These are phyloP conservation scores for Alternaria postmessia DNA, from an alignment of 2,329 filamentous ascomycete species.

Conservation along the genomic window DNA sequence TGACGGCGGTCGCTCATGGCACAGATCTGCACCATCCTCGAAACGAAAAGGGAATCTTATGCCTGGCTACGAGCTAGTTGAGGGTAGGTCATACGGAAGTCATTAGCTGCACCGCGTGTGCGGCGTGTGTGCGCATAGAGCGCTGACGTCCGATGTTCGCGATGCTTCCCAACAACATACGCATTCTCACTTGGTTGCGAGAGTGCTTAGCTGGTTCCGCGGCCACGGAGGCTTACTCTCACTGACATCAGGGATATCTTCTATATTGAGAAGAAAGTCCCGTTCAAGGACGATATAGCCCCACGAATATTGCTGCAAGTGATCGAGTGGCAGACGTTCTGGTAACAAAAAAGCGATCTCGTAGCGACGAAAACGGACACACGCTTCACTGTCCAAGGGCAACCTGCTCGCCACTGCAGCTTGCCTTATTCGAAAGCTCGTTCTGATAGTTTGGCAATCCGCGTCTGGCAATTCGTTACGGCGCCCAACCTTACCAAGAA, in stretches of 20 bases:
- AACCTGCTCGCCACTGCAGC: neutral
- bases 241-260: rapidly evolving
- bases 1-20: neutral
- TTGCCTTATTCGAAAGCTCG: too few species aligned
- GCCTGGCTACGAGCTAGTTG: neutral
- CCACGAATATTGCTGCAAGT: neutral
- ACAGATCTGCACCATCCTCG: neutral
- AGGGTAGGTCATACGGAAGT: neutral
- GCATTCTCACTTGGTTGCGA: neutral
- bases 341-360: neutral
- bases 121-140: conserved; percentile 1
- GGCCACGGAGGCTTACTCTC: neutral
- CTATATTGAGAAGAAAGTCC: neutral
- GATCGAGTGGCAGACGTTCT: neutral
- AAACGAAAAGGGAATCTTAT: neutral
- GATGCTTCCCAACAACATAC: conserved; percentile 4
- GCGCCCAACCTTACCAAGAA: neutral
- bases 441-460: neutral
- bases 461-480: neutral
- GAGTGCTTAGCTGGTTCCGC: neutral
- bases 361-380: neutral
- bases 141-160: conserved; percentile 2
- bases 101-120: conserved; percentile 8
- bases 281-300: neutral
- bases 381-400: neutral